Evolutionary conservation across 345 rosid species (phyloP).

Genomic region (Gossypium sturtianum): DNA sequence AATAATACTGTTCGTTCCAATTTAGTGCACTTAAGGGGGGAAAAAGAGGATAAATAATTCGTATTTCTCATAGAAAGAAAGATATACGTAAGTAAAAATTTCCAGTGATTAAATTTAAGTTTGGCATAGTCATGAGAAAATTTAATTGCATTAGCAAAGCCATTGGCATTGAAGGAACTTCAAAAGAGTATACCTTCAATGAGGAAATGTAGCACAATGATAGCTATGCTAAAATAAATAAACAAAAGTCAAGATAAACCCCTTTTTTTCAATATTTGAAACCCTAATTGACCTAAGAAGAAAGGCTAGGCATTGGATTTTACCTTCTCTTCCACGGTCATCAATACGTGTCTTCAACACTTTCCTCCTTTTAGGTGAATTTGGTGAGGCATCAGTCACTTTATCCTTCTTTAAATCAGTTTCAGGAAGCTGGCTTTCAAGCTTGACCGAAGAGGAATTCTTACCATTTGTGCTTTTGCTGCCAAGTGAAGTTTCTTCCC

Average conservation of each 20-base stretch:
- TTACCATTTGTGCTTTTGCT: slow-evolving; percentile 20
- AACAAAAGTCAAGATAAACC: neutral
- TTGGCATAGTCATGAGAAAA: neutral
- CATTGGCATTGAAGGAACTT: neutral
- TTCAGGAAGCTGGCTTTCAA: slow-evolving; percentile 18
- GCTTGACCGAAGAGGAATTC: slow-evolving; percentile 28
- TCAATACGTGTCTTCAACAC: slow-evolving; percentile 69
- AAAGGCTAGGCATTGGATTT: neutral
- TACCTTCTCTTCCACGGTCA: slow-evolving; percentile 99
- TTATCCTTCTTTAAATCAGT: slow-evolving; percentile 29
- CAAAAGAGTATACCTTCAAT: neutral
- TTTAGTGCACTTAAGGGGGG: neutral
- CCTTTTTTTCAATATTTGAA: neutral
- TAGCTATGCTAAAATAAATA: neutral
- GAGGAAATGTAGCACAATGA: neutral
- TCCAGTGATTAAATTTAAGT: neutral
- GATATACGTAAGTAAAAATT: neutral
- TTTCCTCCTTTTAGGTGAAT: slow-evolving; percentile 69
- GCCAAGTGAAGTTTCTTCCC: slow-evolving; percentile 28
- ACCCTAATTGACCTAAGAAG: neutral
- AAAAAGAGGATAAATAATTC: neutral
- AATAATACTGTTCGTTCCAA: neutral
- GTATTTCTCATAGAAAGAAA: neutral
- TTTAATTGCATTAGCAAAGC: neutral
- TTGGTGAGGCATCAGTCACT: slow-evolving; percentile 30